Percentiles rank a stretch among this genome's conserved stretches.
phyloP scores from a whole-genome alignment of 2,329 filamentous ascomycete species.

The Ophiognomonia clavigignenti-juglandacearum region DNA sequence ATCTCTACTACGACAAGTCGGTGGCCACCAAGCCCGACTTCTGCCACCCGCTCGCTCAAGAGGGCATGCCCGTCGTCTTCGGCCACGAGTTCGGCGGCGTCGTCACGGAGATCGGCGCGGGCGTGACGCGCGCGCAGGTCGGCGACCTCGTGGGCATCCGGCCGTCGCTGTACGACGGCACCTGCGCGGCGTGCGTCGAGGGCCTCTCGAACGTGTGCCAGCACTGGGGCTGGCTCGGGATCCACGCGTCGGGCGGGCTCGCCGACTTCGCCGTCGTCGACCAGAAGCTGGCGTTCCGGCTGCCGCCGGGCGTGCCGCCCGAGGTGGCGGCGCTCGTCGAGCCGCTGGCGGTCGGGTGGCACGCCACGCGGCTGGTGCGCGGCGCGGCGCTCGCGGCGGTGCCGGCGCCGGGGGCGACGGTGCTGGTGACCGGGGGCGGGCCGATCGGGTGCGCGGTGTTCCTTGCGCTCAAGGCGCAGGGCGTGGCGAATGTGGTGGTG shows the following conservation, averaged over 20 bases:
- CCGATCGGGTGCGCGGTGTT: conserved; percentile 59
- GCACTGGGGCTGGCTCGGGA: conserved; percentile 36
- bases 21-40: conserved; percentile 33
- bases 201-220: conserved; percentile 28
- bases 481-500: conserved; percentile 52
- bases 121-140: conserved; percentile 36
- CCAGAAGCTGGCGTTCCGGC: conserved; percentile 36
- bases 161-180: conserved; percentile 50
- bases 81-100: conserved; percentile 62
- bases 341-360: conserved; percentile 60
- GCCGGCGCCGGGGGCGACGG: conserved; percentile 35
- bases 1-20: conserved; percentile 5
- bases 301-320: conserved; percentile 45
- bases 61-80: conserved; percentile 50
- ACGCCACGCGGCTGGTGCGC: no score
- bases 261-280: conserved; percentile 48
- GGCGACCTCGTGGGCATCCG: conserved; percentile 53
- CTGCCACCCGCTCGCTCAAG: conserved; percentile 48
- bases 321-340: conserved; percentile 56
- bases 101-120: conserved; percentile 49
- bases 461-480: conserved; percentile 49
- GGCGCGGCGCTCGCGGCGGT: conserved; percentile 14
- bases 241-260: conserved; percentile 41
- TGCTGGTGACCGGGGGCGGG: conserved; percentile 54
- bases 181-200: conserved; percentile 46